These are phyloP conservation scores for Wickerhamiella domercqiae DNA, from an alignment of 805 yeast species.

Conservation along the genomic window DNA sequence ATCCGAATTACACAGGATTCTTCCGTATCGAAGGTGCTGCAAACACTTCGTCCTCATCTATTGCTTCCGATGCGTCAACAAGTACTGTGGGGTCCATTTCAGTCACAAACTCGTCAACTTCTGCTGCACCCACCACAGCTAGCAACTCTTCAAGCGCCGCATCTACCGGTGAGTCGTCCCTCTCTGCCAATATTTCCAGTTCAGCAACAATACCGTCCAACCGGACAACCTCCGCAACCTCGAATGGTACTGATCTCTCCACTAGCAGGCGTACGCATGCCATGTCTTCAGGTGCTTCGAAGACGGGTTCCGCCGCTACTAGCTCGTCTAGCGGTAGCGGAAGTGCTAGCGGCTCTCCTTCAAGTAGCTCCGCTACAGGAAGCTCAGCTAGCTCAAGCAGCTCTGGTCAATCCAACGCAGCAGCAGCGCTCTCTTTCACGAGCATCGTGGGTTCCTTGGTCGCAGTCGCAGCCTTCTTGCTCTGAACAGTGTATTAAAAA, in stretches of 20 bases:
- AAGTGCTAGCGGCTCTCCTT: conserved; percentile 15
- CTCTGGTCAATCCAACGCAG: conserved; percentile 7
- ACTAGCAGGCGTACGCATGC: conserved; percentile 1
- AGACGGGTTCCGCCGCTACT: not conserved
- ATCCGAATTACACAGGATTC: conserved; percentile 24
- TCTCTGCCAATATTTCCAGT: conserved; percentile 1
- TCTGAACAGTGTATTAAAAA: too few species aligned
- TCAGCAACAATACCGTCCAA: not conserved
- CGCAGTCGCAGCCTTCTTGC: conserved; percentile 10
- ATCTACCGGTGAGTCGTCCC: conserved; percentile 5
- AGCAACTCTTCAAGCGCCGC: conserved; percentile 5
- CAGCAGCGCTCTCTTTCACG: conserved; percentile 3
- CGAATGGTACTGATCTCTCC: conserved; percentile 2
- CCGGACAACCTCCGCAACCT: conserved; percentile 3
- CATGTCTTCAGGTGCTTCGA: not conserved
- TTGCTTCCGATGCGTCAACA: conserved; percentile 6
- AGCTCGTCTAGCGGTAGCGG: conserved; percentile 14
- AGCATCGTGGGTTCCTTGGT: conserved; percentile 11
- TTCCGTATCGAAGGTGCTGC: conserved; percentile 18
- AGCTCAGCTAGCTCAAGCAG: conserved; percentile 1
- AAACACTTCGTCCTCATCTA: conserved; percentile 10
- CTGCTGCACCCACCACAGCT: conserved; percentile 3
- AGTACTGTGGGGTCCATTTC: conserved; percentile 6
- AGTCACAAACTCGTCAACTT: conserved; percentile 7
- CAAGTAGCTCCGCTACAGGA: conserved; percentile 4